These are phyloP conservation scores for Melanomma pulvis-pyrius DNA, from an alignment of 495 filamentous ascomycete species.

Conservation along the genomic window DNA sequence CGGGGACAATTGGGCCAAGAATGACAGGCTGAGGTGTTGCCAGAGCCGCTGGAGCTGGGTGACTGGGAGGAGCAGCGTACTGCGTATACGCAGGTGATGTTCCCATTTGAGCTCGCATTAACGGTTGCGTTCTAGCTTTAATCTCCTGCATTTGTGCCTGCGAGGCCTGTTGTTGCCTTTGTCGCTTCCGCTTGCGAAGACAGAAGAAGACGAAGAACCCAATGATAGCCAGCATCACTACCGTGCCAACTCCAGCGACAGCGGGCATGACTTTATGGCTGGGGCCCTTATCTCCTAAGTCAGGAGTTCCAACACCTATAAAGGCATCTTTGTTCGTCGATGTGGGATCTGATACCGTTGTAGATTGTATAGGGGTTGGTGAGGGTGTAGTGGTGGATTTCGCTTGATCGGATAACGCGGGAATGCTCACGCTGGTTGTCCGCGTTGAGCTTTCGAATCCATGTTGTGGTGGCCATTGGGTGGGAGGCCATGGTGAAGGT, in stretches of 20 bases:
- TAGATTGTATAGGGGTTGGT: neutral
- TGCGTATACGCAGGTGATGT: slow-evolving; percentile 2
- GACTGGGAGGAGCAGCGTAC: slow-evolving; percentile 10
- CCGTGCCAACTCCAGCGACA: slow-evolving; percentile 16
- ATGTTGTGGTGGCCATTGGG: neutral
- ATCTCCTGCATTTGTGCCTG: slow-evolving; percentile 18
- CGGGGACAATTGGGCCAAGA: slow-evolving; percentile 27
- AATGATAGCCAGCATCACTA: slow-evolving; percentile 16
- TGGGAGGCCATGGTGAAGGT: too few relatives aligned
- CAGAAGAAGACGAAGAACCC: slow-evolving; percentile 28
- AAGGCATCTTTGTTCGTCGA: neutral
- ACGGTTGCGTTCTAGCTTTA: slow-evolving; percentile 13
- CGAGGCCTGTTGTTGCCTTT: neutral
- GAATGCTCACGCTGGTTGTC: neutral
- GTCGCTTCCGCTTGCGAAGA: slow-evolving; percentile 31
- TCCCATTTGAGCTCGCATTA: neutral
- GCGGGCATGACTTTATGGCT: neutral
- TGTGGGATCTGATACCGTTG: neutral
- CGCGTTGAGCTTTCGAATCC: neutral
- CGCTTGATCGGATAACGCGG: neutral
- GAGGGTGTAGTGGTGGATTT: neutral
- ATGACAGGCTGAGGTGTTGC: slow-evolving; percentile 20
- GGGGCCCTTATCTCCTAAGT: neutral
- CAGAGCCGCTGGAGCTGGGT: neutral
- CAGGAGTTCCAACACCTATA: neutral